Conservation (phyloP, 805 yeast species). For the Spathaspora gorwiae region DNA sequence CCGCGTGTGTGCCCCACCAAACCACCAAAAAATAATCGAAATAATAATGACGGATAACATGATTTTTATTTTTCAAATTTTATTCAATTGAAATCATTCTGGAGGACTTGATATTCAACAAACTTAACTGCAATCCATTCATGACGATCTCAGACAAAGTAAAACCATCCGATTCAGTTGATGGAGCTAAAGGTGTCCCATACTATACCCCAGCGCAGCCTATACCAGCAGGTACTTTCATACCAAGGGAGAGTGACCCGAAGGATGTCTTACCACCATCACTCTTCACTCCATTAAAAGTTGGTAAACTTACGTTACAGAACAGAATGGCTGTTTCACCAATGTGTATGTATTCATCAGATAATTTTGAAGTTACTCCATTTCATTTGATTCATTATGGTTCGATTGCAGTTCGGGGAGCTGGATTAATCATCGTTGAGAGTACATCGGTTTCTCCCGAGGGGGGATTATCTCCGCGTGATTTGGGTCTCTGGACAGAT, state of each 20-base stretch:
- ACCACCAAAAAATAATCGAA: too few relatives aligned
- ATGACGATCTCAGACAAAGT: conserved; percentile 2
- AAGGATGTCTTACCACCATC: conserved; percentile 21
- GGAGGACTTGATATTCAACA: too few relatives aligned
- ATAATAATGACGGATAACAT: neutral
- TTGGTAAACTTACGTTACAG: conserved; percentile 34
- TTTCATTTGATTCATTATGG: conserved; percentile 50
- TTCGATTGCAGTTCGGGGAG: conserved; percentile 42
- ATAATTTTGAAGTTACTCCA: conserved; percentile 37
- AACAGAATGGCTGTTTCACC: conserved; percentile 56
- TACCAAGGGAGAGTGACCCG: conserved; percentile 8
- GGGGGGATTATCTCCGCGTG: conserved; percentile 41
- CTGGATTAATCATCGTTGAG: conserved; percentile 46
- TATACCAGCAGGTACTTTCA: conserved; percentile 28
- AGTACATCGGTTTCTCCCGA: conserved; percentile 38
- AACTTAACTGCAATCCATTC: neutral
- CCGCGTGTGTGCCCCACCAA: too few relatives aligned
- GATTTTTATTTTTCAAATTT: neutral
- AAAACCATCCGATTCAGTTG: conserved; percentile 4
- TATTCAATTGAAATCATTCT: too few relatives aligned
- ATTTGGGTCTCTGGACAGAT: conserved; percentile 48
- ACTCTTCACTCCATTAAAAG: conserved; percentile 40
- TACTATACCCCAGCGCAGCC: conserved; percentile 31
- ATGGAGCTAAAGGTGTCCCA: conserved; percentile 8
- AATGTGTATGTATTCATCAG: conserved; percentile 49